Conservation (phyloP, 2,329 filamentous ascomycete species). For the Diaporthe amygdali region DNA sequence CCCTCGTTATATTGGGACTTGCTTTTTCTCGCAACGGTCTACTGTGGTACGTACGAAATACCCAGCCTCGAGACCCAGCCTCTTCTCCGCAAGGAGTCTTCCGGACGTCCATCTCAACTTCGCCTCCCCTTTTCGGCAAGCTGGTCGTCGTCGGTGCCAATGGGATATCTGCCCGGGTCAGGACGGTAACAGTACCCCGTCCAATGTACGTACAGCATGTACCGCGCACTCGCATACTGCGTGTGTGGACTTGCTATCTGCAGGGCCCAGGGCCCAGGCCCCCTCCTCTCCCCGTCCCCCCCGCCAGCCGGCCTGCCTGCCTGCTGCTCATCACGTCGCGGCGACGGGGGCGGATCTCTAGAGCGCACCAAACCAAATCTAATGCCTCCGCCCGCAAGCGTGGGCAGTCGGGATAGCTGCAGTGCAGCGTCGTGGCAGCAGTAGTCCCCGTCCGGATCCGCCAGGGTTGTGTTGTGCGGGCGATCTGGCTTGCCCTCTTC, state of each 20-base stretch:
- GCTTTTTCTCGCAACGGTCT: slow-evolving; percentile 13
- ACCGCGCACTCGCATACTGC: slow-evolving; percentile 18
- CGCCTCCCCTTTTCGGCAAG: slow-evolving; percentile 9
- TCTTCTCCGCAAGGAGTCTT: slow-evolving; percentile 3
- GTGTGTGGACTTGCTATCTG: slow-evolving; percentile 16
- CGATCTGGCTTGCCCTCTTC: slow-evolving; percentile 29
- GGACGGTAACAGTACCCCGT: slow-evolving; percentile 5
- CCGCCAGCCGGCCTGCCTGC: background rate
- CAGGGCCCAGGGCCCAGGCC: slow-evolving; percentile 22
- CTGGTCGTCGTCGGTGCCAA: background rate
- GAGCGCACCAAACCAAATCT: slow-evolving; percentile 21
- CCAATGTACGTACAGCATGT: slow-evolving; percentile 1
- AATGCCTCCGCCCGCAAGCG: slow-evolving; percentile 19
- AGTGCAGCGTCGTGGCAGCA: slow-evolving; percentile 27
- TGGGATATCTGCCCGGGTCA: background rate
- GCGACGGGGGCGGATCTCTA: slow-evolving; percentile 23
- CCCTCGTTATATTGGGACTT: slow-evolving; percentile 15
- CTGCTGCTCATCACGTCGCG: slow-evolving; percentile 16
- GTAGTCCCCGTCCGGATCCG: slow-evolving; percentile 19
- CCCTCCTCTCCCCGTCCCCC: background rate
- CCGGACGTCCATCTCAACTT: slow-evolving; percentile 17
- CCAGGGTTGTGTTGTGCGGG: slow-evolving; percentile 25
- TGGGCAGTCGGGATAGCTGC: slow-evolving; percentile 25
- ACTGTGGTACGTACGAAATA: slow-evolving; percentile 21
- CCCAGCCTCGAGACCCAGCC: slow-evolving; percentile 20